Evolutionary conservation across 2,329 filamentous ascomycete species (phyloP).

Genomic region (Parastagonospora nodorum): DNA sequence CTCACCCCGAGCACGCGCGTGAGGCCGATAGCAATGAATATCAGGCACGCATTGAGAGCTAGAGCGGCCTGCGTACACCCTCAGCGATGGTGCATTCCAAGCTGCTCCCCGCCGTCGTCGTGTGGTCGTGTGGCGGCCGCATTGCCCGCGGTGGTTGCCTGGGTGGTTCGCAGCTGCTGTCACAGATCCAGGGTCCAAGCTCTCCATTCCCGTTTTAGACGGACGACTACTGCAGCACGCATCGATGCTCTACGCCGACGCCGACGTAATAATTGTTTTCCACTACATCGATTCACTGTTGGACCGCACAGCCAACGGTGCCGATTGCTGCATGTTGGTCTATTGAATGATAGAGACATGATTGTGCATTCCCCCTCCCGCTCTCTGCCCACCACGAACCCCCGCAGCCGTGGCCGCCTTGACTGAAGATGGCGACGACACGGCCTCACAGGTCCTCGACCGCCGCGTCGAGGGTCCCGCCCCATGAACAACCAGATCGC

Average conservation of each 20-base stretch:
- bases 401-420: slow-evolving; percentile 31
- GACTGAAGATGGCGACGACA: slow-evolving; percentile 41
- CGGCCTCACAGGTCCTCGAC: slow-evolving; percentile 47
- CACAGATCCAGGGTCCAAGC: slow-evolving; percentile 20
- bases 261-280: neutral
- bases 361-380: slow-evolving; percentile 25
- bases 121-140: neutral
- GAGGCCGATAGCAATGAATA: slow-evolving; percentile 15
- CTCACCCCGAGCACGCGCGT: slow-evolving; percentile 20
- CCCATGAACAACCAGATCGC: slow-evolving; percentile 61
- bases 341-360: slow-evolving; percentile 31
- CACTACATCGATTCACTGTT: slow-evolving; percentile 2
- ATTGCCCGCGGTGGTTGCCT: slow-evolving; percentile 18
- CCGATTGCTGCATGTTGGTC: slow-evolving; percentile 10
- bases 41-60: slow-evolving; percentile 6
- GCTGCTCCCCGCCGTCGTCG: neutral
- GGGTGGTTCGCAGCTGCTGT: slow-evolving; percentile 11
- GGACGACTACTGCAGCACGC: neutral
- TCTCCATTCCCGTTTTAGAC: slow-evolving; percentile 18
- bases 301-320: neutral
- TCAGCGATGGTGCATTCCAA: slow-evolving; percentile 13
- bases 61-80: slow-evolving; percentile 6
- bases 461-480: slow-evolving; percentile 49
- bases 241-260: neutral
- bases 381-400: slow-evolving; percentile 23